A percentile compares a stretch with the other conserved stretches of the same genome.
phyloP scores from a whole-genome alignment of 495 filamentous ascomycete genomes.

The Trichoderma parareesei region DNA sequence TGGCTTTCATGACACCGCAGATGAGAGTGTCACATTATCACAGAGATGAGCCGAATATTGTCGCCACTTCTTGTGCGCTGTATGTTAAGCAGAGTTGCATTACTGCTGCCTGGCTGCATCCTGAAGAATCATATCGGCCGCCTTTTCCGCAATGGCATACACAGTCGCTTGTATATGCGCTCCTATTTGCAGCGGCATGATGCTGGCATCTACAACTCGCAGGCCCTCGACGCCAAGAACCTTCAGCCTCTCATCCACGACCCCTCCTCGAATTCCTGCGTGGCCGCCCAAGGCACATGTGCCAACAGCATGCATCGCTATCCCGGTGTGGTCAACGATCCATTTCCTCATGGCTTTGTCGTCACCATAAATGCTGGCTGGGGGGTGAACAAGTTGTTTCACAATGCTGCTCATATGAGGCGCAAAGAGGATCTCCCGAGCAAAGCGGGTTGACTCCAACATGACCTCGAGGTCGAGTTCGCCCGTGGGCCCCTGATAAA shows the following conservation, averaged over 20 bases:
- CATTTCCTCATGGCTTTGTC: slow-evolving; percentile 13
- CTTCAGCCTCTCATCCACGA: slow-evolving; percentile 35
- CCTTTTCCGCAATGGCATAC: slow-evolving; percentile 44
- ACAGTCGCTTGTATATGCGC: slow-evolving; percentile 35
- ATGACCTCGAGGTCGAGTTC: neutral
- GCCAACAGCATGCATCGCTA: slow-evolving; percentile 32
- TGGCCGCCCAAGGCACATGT: slow-evolving; percentile 24
- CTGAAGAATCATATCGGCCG: slow-evolving; percentile 30
- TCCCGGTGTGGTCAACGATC: slow-evolving; percentile 26
- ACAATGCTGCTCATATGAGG: neutral
- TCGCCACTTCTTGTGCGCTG: neutral
- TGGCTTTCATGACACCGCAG: neutral
- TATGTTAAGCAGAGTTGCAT: neutral
- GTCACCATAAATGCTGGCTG: neutral
- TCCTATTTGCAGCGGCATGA: slow-evolving; percentile 34
- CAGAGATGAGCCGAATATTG: neutral
- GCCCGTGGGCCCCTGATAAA: neutral
- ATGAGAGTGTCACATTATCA: neutral
- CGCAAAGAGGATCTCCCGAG: neutral
- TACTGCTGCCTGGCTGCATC: neutral
- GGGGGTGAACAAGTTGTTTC: neutral
- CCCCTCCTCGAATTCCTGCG: slow-evolving; percentile 23
- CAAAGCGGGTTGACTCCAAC: neutral
- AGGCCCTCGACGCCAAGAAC: slow-evolving; percentile 39
- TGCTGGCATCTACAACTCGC: slow-evolving; percentile 39